A percentile compares a stretch with the other conserved stretches of the same genome.
Evolutionary conservation across 192 early-diverging fungal species (phyloP).

Genomic region (Spizellomyces punctatus): DNA sequence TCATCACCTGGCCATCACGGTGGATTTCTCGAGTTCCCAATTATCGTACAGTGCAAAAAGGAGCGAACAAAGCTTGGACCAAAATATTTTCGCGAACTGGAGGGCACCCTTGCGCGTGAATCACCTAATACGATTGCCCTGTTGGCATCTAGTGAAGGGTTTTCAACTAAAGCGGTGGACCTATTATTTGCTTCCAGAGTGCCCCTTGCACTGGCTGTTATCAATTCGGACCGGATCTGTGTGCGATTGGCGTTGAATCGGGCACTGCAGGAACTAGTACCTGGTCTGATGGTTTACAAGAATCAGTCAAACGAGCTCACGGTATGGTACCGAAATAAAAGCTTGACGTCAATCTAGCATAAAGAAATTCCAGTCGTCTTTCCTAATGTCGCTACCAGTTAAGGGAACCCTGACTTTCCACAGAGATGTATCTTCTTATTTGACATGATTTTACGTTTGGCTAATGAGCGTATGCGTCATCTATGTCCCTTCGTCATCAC

Average conservation of each 20-base stretch:
- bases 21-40: background rate
- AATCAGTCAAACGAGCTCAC: background rate
- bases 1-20: too few relatives aligned
- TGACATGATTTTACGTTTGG: too few relatives aligned
- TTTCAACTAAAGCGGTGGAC: constrained; percentile 3
- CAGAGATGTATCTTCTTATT: too few relatives aligned
- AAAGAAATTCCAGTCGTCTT: too few relatives aligned
- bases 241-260: constrained; percentile 7
- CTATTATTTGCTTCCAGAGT: constrained; percentile 1
- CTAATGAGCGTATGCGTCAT: too few relatives aligned
- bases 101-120: constrained; percentile 27
- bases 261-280: background rate
- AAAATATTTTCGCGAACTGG: constrained; percentile 35
- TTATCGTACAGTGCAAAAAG: constrained; percentile 43
- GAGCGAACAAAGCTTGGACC: constrained; percentile 24
- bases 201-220: constrained; percentile 19
- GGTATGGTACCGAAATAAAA: background rate
- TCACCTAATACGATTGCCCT: constrained; percentile 23
- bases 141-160: constrained; percentile 22
- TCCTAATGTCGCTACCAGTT: too few relatives aligned
- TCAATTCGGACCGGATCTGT: background rate
- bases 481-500: constrained; percentile 16
- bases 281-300: constrained; percentile 17
- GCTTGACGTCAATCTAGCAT: background rate
- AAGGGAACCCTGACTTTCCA: too few relatives aligned